Percentiles rank a stretch among this genome's conserved stretches.
These are phyloP conservation scores for Tricholomella constricta DNA, from an alignment of 768 basidiomycete genomes.

Conservation along the genomic window DNA sequence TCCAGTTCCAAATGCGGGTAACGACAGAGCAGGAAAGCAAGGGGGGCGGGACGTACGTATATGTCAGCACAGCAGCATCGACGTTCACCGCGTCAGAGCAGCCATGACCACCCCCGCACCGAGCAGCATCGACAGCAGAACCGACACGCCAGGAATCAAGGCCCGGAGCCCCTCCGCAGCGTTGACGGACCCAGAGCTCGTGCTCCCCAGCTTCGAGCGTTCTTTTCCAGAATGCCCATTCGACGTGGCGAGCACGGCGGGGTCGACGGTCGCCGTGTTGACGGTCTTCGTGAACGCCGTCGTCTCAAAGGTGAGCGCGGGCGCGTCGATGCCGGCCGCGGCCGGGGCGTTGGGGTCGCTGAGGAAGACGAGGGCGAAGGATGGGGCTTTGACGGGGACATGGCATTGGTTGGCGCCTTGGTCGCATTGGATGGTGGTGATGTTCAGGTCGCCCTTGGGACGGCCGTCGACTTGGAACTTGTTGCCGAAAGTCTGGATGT, in stretches of 20 bases:
- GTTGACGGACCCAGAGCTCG: slow-evolving; percentile 27
- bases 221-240: slow-evolving; percentile 40
- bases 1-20: no score
- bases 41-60: no score
- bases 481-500: slow-evolving; percentile 64
- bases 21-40: no score
- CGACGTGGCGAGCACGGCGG: slow-evolving; percentile 53
- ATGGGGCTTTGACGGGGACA: slow-evolving; percentile 68
- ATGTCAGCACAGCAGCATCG: no score
- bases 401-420: slow-evolving; percentile 51
- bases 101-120: slow-evolving; percentile 11
- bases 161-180: slow-evolving; percentile 13
- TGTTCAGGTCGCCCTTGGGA: slow-evolving; percentile 51
- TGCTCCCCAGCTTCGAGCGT: slow-evolving; percentile 26
- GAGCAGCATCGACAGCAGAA: slow-evolving; percentile 5
- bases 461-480: slow-evolving; percentile 70
- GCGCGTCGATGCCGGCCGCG: no score
- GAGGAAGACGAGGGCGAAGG: slow-evolving; percentile 77
- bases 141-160: slow-evolving; percentile 10
- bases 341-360: slow-evolving; percentile 39
- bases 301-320: slow-evolving; percentile 53
- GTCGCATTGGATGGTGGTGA: slow-evolving; percentile 65
- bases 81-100: slow-evolving; percentile 7
- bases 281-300: slow-evolving; percentile 53
- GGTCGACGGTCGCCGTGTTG: slow-evolving; percentile 57